phyloP scores from a whole-genome alignment of 2,329 filamentous ascomycete genomes.

The Penicillium concentricum region DNA sequence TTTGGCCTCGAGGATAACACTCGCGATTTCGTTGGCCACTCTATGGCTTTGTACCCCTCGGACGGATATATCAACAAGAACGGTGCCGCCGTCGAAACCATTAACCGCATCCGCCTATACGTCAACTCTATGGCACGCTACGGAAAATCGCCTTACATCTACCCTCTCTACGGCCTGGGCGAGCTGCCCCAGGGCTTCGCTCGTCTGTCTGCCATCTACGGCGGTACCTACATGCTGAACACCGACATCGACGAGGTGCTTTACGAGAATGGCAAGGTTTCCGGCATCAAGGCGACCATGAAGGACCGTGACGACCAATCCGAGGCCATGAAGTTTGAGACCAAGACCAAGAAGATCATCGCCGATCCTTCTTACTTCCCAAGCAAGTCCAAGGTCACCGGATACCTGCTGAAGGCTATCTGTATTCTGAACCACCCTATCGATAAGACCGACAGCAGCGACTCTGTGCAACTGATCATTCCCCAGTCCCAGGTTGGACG shows the following conservation, averaged over 20 bases:
- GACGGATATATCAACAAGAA: constrained; percentile 77
- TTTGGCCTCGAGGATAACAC: constrained; percentile 88
- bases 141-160: constrained; percentile 98
- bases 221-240: constrained; percentile 99
- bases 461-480: constrained; percentile 94
- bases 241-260: constrained; percentile 86
- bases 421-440: constrained; percentile 96
- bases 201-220: constrained; percentile 95
- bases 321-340: constrained; percentile 84
- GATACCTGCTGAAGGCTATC: constrained; percentile 92
- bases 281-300: constrained; percentile 97
- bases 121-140: constrained; percentile 97
- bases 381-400: constrained; percentile 79
- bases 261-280: constrained; percentile 80
- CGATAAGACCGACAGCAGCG: constrained; percentile 80
- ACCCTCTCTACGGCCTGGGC: constrained; percentile 94
- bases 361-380: constrained; percentile 97
- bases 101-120: constrained; percentile 91
- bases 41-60: constrained; percentile 93
- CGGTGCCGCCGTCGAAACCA: constrained; percentile 76
- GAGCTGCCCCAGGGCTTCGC: constrained; percentile 98
- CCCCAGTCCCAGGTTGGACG: constrained; percentile 95
- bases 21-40: constrained; percentile 94
- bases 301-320: constrained; percentile 73
- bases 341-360: constrained; percentile 93